Evolutionary conservation across 2,329 filamentous ascomycete genomes (phyloP).

Genomic region (Ophiosphaerella narmari): DNA sequence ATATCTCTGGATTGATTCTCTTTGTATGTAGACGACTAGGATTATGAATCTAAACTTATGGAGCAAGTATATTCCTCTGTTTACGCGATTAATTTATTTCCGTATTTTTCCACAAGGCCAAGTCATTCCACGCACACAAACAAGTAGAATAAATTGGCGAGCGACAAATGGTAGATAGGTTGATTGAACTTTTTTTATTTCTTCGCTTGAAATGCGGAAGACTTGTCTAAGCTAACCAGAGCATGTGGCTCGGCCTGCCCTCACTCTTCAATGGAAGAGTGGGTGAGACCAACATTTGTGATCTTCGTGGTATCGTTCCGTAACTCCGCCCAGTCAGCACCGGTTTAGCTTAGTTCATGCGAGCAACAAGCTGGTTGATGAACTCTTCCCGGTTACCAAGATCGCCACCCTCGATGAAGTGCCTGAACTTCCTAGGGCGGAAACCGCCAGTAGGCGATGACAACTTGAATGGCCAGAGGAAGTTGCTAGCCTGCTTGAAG

Average conservation of each 20-base stretch:
- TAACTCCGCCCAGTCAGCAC: conserved; percentile 32
- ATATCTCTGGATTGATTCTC: conserved; percentile 23
- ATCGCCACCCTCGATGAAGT: conserved; percentile 99
- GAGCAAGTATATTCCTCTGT: conserved; percentile 12
- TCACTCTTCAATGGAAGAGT: conserved; percentile 21
- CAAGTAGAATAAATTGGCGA: no score
- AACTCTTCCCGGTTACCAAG: conserved; percentile 98
- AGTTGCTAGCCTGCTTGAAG: conserved; percentile 98
- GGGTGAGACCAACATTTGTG: conserved; percentile 27
- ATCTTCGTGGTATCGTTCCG: conserved; percentile 36
- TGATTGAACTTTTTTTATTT: conserved; percentile 17
- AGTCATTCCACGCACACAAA: no score
- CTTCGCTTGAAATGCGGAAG: conserved; percentile 28
- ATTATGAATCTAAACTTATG: conserved; percentile 10
- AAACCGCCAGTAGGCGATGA: conserved; percentile 98
- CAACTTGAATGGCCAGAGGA: conserved; percentile 99
- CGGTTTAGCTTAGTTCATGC: conserved; percentile 83
- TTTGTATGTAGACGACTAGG: conserved; percentile 4
- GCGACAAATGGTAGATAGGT: no score
- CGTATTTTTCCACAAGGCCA: no score
- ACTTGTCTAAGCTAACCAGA: conserved; percentile 36
- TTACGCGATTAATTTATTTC: not conserved
- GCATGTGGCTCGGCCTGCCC: conserved; percentile 38
- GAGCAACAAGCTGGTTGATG: conserved; percentile 94
- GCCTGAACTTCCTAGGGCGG: conserved; percentile 96